These are phyloP conservation scores for Passalora sequoiae DNA, from an alignment of 2,329 filamentous ascomycete species.

Conservation along the genomic window DNA sequence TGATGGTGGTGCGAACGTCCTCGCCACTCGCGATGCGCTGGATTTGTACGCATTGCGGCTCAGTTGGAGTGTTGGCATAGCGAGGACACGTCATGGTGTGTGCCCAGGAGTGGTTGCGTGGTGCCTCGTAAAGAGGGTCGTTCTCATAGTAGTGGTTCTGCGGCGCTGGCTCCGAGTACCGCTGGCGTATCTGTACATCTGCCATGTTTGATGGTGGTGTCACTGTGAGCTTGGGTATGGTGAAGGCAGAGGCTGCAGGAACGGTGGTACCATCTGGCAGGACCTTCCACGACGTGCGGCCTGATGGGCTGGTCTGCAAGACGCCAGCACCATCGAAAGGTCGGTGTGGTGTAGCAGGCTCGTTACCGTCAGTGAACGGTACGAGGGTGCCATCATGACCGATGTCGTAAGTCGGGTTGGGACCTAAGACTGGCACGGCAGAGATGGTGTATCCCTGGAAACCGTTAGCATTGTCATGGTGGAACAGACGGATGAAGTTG, in stretches of 20 bases:
- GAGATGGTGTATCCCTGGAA: too few relatives aligned
- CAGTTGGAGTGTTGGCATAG: slow-evolving; percentile 13
- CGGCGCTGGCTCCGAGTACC: slow-evolving; percentile 9
- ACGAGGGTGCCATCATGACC: background rate
- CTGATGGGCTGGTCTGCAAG: slow-evolving; percentile 22
- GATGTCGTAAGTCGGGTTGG: too few relatives aligned
- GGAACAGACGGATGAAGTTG: too few relatives aligned
- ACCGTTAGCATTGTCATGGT: too few relatives aligned
- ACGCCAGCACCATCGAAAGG: background rate
- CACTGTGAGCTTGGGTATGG: slow-evolving; percentile 15
- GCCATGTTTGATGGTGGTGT: slow-evolving; percentile 3
- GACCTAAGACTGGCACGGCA: background rate
- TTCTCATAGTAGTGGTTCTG: slow-evolving; percentile 3
- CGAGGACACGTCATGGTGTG: slow-evolving; percentile 6
- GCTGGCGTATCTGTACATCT: too few relatives aligned
- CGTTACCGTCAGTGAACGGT: background rate
- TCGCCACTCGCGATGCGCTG: slow-evolving; percentile 38
- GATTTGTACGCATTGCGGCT: slow-evolving; percentile 38
- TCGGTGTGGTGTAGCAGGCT: background rate
- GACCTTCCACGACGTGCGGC: slow-evolving; percentile 26
- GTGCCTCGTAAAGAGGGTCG: slow-evolving; percentile 1
- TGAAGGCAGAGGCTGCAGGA: background rate
- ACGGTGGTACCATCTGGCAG: slow-evolving; percentile 17
- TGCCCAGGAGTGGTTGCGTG: slow-evolving; percentile 17
- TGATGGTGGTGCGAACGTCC: slow-evolving; percentile 57